Conservation (phyloP, 129 eudicot species). For the Oenanthe sinensis region DNA sequence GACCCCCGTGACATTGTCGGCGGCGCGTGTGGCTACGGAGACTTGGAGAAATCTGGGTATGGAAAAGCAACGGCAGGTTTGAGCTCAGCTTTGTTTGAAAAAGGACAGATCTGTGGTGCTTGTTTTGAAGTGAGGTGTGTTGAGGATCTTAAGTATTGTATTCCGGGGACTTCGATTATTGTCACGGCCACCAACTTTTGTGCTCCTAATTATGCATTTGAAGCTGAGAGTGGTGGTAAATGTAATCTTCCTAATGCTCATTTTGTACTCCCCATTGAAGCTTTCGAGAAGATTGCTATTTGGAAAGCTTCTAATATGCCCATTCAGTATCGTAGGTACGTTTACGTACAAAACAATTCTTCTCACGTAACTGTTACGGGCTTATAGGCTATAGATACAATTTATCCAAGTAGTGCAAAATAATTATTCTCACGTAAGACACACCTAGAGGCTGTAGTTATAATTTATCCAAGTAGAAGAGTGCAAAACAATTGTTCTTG, state of each 20-base stretch:
- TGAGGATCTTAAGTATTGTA: conserved; percentile 82
- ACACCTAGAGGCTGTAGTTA: no score
- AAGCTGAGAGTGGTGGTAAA: conserved; percentile 71
- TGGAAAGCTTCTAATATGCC: conserved; percentile 99
- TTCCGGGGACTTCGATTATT: conserved; percentile 86
- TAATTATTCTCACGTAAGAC: no score
- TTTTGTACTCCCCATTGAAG: conserved; percentile 86
- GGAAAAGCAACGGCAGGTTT: conserved; percentile 86
- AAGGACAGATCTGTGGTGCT: conserved; percentile 96
- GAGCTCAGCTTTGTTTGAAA: conserved; percentile 55
- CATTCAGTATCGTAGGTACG: conserved; percentile 76
- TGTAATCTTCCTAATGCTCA: conserved; percentile 85
- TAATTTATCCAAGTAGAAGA: no score
- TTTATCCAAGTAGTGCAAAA: no score
- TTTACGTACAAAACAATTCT: conserved; percentile 5
- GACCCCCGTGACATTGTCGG: conserved; percentile 82
- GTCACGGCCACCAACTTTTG: conserved; percentile 95
- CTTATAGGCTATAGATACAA: not conserved
- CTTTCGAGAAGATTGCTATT: conserved; percentile 85
- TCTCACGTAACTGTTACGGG: not conserved
- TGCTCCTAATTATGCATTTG: conserved; percentile 79
- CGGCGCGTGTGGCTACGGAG: conserved; percentile 93
- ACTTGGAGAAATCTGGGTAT: conserved; percentile 57
- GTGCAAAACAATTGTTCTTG: no score
- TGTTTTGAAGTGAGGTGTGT: conserved; percentile 75